phyloP scores from a whole-genome alignment of 148 eudicot species.

The Diospyros kaki region DNA sequence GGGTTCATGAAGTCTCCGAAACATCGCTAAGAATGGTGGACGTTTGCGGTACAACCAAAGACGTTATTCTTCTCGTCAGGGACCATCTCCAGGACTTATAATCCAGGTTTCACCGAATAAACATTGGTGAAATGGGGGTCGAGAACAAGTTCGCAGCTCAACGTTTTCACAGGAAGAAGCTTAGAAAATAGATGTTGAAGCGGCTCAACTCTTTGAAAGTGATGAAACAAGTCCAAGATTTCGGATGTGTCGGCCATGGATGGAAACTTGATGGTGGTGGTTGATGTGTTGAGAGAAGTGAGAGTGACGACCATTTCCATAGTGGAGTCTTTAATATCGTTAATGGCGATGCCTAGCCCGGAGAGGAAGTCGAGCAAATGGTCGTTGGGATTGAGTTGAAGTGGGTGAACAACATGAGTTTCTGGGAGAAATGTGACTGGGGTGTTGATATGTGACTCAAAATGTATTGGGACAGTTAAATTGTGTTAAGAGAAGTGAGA shows the following conservation, averaged over 20 bases:
- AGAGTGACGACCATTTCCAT: conserved; percentile 44
- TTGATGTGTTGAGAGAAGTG: conserved; percentile 58
- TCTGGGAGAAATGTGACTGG: conserved; percentile 30
- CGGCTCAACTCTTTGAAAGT: conserved; percentile 41
- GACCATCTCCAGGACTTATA: conserved; percentile 55
- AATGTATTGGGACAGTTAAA: no score
- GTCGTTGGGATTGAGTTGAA: conserved; percentile 29
- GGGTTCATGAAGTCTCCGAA: conserved; percentile 44
- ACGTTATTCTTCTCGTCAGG: conserved; percentile 40
- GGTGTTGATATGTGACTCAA: no score
- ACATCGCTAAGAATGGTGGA: conserved; percentile 50
- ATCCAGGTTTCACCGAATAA: conserved; percentile 33
- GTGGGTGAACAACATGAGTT: conserved; percentile 36
- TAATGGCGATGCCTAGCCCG: conserved; percentile 46
- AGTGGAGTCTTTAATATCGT: conserved; percentile 48
- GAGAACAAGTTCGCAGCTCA: conserved; percentile 31
- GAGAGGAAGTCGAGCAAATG: conserved; percentile 22
- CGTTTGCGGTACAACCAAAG: conserved; percentile 45
- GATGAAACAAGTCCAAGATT: conserved; percentile 22
- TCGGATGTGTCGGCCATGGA: conserved; percentile 28
- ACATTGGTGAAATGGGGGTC: conserved; percentile 6
- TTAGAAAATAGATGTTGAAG: conserved; percentile 51
- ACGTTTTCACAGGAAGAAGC: conserved; percentile 33
- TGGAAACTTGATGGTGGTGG: conserved; percentile 46
- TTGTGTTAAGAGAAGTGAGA: conserved; percentile 58